These are phyloP conservation scores for Rhizopus delemar DNA, from an alignment of 371 early-diverging fungal genomes.

Conservation along the genomic window DNA sequence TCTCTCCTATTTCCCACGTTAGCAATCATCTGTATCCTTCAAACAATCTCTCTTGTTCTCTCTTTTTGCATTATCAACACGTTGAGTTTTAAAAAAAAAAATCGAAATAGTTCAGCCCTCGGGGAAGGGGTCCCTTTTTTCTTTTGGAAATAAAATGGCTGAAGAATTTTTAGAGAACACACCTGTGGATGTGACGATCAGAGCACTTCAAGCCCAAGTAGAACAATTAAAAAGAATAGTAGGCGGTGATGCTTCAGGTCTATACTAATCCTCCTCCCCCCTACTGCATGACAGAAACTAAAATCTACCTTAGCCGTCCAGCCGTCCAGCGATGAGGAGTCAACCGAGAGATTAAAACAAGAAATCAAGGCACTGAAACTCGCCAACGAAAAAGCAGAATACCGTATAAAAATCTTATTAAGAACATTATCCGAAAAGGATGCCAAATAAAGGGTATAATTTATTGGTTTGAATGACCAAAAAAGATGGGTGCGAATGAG, in stretches of 20 bases:
- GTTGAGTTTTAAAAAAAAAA: not conserved
- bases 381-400: constrained; percentile 43
- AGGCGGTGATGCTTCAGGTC: not conserved
- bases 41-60: too few relatives aligned
- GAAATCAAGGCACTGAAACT: constrained; percentile 27
- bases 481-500: not conserved
- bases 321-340: constrained; percentile 5
- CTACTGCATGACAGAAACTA: not conserved
- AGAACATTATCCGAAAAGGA: constrained; percentile 38
- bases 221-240: constrained; percentile 32
- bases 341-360: constrained; percentile 11
- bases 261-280: too few relatives aligned
- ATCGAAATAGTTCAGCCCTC: not conserved
- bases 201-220: constrained; percentile 37
- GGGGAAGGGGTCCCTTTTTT: not conserved
- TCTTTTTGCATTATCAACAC: too few relatives aligned
- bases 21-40: too few relatives aligned
- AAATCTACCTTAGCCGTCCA: not conserved
- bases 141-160: constrained; percentile 11
- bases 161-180: constrained; percentile 21
- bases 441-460: constrained; percentile 9
- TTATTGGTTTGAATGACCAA: too few relatives aligned
- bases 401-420: constrained; percentile 40
- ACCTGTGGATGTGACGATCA: constrained; percentile 38
- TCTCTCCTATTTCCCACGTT: too few relatives aligned